phyloP scores from a whole-genome alignment of 2,329 filamentous ascomycete genomes.

The Cryphonectria japonica region DNA sequence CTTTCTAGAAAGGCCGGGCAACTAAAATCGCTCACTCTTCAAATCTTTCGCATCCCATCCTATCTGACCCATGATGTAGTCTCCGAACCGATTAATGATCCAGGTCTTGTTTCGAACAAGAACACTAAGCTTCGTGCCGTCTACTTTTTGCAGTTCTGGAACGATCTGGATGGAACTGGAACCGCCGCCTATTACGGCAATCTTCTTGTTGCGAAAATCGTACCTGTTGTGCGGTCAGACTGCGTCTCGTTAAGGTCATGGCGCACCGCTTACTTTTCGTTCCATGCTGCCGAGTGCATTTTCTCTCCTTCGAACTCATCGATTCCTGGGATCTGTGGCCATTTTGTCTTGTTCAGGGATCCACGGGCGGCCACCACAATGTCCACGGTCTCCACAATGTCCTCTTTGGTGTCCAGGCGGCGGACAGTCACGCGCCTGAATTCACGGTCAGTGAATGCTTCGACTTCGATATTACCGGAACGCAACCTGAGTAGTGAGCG shows the following conservation, averaged over 20 bases:
- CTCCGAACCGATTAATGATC: slow-evolving; percentile 15
- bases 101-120: slow-evolving; percentile 5
- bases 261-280: slow-evolving; percentile 16
- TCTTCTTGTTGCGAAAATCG: slow-evolving; percentile 19
- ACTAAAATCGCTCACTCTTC: neutral
- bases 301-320: slow-evolving; percentile 36
- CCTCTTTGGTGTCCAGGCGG: slow-evolving; percentile 1
- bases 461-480: neutral
- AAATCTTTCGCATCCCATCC: neutral
- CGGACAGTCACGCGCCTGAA: slow-evolving; percentile 7
- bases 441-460: neutral
- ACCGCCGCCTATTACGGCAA: slow-evolving; percentile 38
- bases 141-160: slow-evolving; percentile 22
- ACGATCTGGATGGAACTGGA: slow-evolving; percentile 39
- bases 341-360: slow-evolving; percentile 24
- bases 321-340: slow-evolving; percentile 39
- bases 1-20: no score
- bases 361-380: slow-evolving; percentile 19
- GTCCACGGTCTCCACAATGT: slow-evolving; percentile 14
- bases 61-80: slow-evolving; percentile 12
- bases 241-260: neutral
- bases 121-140: neutral
- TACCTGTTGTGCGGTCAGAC: slow-evolving; percentile 9
- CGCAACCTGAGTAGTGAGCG: neutral
- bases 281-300: slow-evolving; percentile 38